Base-by-base conservation (phyloP, 768 basidiomycete genomes). In the Russula emetica region DNA sequence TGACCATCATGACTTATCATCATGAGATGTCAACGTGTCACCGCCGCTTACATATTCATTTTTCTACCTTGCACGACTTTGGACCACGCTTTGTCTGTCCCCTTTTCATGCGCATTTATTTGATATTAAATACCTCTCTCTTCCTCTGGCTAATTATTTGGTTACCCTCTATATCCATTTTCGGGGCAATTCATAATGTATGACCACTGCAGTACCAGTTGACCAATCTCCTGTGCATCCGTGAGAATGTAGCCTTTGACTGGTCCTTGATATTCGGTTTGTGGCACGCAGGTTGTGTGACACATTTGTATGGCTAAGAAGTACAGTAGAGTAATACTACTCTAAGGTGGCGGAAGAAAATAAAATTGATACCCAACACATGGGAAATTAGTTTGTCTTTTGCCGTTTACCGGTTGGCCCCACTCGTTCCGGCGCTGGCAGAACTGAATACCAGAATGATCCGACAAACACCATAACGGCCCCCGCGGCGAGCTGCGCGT, bases 381-480 rank as follows among this genome's bases (percentile, higher is more conserved):
- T n/a, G 20, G 44, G 24, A 9, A 3, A 36, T 65, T 49, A 65
- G 11, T 16, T 36, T 20, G 38, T 16, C 49, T 65, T 52, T 28
- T 30, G 40, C 47, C 54, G 55, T 18, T 51, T 56, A 6, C 13
- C 49, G 10, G 62, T 56, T 68, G 69, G 59, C 7, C 16, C 26
- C 8, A 28, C 22, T 26, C 20, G 28, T 36, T 4, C 53, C 66
- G 70, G 56, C 66, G 67, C 63, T 11, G 64, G 58, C 22, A 62
- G 54, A 1, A 63, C 52, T 28, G 73, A 68, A 72, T 88, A 90
- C 69, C 85, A 66, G 14, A 87, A 70, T 63, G 85, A 87, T 24
- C 88, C 88, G 5, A 79, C 58, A 67, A 92, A 85, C 3, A 94
- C 92, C 83, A 93, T 84, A 4, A 71, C 74, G 4, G 89, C 90